Evolutionary conservation across 306 rosid species (phyloP), one percentile per base, ranked within the genome.

Genomic region (Lotus japonicus): DNA sequence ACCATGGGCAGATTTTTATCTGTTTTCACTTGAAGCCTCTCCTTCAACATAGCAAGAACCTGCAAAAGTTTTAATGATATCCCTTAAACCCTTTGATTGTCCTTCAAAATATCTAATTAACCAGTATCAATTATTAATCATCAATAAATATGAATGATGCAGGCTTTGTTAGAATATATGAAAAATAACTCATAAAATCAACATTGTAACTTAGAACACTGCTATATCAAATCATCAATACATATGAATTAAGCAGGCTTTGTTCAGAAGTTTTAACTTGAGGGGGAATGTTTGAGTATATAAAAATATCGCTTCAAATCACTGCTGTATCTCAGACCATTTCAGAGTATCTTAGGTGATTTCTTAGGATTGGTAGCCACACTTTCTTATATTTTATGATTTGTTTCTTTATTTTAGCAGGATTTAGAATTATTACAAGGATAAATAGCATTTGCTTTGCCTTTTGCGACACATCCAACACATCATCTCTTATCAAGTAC

Each of bases 31-130:
- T 85, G 85, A 61, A 88, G 95, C 76, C 89, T 90, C 68, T 86
- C 86, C 81, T 72, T 85, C 85, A 94, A 70, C 87, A 70, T 85
- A 50, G 89, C 41, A 63, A 87, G 80, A 77, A 94, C 89, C 97
- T 94, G 86, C 77, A 79, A 67, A 70, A 61, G 43, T 48, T 44
- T 45, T 36, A 56, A 59, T 45, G 73, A 76, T 71, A 71, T 71
- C 71, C 36, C 35, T 58, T 58, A 52, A 17, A 18, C 11, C 48
- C 51, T 16, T 63, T 49, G 36, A 61, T 33, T 41, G 73, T 48
- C 65, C 41, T 49, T 39, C 9, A 41, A 52, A 71, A 73, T 16
- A 31, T 61, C 45, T 52, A 31, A 60, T 64, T 4, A 58, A 60
- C 50, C 42, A 31, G 7, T 5, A 31, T 6, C 28, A 41, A 31